These are phyloP conservation scores for Myriangium duriaei DNA, from an alignment of 2,329 filamentous ascomycete species.

Conservation along the genomic window DNA sequence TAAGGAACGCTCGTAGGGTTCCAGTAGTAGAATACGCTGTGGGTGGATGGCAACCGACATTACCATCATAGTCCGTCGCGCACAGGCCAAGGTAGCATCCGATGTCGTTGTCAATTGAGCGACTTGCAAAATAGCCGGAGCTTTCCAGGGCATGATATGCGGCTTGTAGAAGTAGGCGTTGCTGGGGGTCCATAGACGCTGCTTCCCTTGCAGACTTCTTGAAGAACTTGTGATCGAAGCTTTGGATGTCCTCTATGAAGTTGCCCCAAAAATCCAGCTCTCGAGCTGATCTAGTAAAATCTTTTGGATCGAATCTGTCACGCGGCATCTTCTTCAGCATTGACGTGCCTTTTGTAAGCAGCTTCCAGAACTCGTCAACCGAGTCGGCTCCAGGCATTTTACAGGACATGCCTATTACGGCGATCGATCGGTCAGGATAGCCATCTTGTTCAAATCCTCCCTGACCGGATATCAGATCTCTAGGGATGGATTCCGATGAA, in stretches of 20 bases:
- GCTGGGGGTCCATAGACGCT: conserved; percentile 21
- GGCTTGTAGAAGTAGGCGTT: conserved; percentile 19
- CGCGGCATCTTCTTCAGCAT: neutral
- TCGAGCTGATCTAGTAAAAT: conserved; percentile 20
- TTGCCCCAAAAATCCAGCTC: conserved; percentile 12
- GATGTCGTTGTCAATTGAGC: conserved; percentile 2
- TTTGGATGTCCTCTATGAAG: conserved; percentile 14
- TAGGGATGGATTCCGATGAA: too few relatives aligned
- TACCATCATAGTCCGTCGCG: too few relatives aligned
- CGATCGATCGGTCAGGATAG: neutral
- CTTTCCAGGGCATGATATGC: conserved; percentile 23
- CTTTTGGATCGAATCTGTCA: neutral
- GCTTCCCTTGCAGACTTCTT: conserved; percentile 19
- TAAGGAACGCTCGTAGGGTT: conserved; percentile 25
- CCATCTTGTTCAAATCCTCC: too few relatives aligned
- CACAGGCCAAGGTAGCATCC: conserved; percentile 17
- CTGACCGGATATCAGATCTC: too few relatives aligned
- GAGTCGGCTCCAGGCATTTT: neutral
- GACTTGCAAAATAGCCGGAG: neutral
- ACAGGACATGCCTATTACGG: neutral
- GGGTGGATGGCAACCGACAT: conserved; percentile 10
- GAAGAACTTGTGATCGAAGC: conserved; percentile 26
- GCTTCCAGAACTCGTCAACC: neutral
- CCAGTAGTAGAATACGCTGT: conserved; percentile 16
- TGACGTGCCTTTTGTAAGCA: neutral